Evolutionary conservation across 805 yeast genomes (phyloP).

Genomic region (Teunomyces pallodes): DNA sequence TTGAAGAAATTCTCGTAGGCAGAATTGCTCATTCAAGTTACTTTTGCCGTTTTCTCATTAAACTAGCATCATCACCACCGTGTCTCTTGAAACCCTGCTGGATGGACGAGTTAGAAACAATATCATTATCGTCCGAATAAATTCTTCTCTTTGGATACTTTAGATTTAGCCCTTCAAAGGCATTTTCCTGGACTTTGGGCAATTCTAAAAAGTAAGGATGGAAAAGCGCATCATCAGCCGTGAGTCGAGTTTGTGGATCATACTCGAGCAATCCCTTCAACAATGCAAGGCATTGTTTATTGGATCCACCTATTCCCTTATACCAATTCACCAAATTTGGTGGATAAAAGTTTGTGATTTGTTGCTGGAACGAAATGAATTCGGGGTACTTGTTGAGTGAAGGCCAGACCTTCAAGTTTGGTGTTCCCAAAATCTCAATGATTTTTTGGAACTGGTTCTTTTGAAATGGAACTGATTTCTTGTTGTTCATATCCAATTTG

Average conservation of each 20-base stretch:
- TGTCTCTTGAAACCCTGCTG: conserved; percentile 28
- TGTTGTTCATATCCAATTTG: conserved; percentile 76
- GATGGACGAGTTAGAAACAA: conserved; percentile 34
- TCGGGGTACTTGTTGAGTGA: conserved; percentile 80
- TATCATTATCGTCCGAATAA: conserved; percentile 83
- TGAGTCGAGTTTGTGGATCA: conserved; percentile 77
- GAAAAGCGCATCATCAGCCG: conserved; percentile 71
- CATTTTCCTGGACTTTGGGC: conserved; percentile 68
- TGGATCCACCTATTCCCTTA: conserved; percentile 73
- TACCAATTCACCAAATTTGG: conserved; percentile 82
- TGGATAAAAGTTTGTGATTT: conserved; percentile 57
- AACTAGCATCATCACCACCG: conserved; percentile 12
- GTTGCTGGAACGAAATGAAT: conserved; percentile 49
- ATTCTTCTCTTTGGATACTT: conserved; percentile 86
- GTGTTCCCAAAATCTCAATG: conserved; percentile 90
- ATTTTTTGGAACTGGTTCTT: conserved; percentile 88
- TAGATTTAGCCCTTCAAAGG: conserved; percentile 71
- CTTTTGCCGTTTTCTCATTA: conserved; percentile 26
- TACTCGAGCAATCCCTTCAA: conserved; percentile 67
- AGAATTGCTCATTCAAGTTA: conserved; percentile 1
- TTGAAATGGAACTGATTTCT: conserved; percentile 91
- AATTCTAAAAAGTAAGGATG: conserved; percentile 77
- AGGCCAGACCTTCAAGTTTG: conserved; percentile 77
- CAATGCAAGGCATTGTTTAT: conserved; percentile 64
- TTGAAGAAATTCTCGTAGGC: no score